phyloP scores from a whole-genome alignment of 2,329 filamentous ascomycete genomes.

The Calonectria pseudoturangicola region DNA sequence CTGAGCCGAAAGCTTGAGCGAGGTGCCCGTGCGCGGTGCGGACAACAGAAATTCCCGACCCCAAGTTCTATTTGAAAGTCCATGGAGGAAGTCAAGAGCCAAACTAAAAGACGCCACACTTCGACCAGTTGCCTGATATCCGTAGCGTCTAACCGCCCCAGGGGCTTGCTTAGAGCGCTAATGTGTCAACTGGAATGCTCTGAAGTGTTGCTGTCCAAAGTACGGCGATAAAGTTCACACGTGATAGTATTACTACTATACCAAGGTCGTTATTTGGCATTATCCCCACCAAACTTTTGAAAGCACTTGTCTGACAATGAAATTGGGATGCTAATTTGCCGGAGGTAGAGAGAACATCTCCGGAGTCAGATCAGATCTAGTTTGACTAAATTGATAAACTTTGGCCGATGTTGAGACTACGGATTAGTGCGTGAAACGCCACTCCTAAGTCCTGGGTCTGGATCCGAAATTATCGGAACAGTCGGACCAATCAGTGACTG shows the following conservation, averaged over 20 bases:
- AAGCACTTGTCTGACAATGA: neutral
- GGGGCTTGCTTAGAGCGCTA: no score
- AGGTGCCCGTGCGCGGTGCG: neutral
- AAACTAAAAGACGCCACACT: neutral
- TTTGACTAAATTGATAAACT: neutral
- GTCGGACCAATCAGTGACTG: neutral
- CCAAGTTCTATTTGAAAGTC: neutral
- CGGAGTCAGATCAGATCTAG: neutral
- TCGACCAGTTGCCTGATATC: neutral
- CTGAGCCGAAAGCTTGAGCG: slow-evolving; percentile 10
- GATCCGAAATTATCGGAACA: neutral
- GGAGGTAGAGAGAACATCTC: neutral
- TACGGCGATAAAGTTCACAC: neutral
- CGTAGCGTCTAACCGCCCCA: neutral
- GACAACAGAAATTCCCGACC: slow-evolving; percentile 4
- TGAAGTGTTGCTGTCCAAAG: no score
- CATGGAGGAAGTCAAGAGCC: neutral
- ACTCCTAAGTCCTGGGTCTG: neutral
- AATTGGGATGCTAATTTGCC: neutral
- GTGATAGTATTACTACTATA: neutral
- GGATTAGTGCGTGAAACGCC: neutral
- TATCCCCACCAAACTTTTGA: neutral
- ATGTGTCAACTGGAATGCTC: no score
- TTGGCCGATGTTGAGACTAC: neutral
- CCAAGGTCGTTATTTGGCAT: neutral